Conservation (phyloP, 2,329 filamentous ascomycete species). For the Xylariaceae sp. region DNA sequence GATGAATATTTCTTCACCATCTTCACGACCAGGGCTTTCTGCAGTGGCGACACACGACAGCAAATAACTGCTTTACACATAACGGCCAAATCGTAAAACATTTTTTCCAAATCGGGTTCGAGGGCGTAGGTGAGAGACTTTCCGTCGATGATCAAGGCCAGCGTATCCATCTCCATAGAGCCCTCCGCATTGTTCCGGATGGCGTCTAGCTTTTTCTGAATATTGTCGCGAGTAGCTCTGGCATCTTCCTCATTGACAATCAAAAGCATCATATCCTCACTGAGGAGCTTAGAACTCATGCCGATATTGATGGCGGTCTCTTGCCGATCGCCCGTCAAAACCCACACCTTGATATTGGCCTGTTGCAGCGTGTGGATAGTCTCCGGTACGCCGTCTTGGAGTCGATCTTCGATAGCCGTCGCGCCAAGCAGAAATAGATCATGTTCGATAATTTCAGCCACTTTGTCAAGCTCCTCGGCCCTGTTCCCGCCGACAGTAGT, state of each 20-base stretch:
- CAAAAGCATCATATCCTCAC: slow-evolving; percentile 96
- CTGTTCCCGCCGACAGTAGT: slow-evolving; percentile 91
- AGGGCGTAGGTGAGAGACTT: slow-evolving; percentile 91
- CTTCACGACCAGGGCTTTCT: slow-evolving; percentile 97
- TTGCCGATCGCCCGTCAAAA: slow-evolving; percentile 93
- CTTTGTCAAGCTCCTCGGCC: slow-evolving; percentile 93
- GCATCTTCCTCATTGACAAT: slow-evolving; percentile 91
- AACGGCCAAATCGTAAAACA: slow-evolving; percentile 88
- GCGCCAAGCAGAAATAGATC: slow-evolving; percentile 89
- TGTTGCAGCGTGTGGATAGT: slow-evolving; percentile 96
- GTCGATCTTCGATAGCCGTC: slow-evolving; percentile 92
- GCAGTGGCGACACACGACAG: slow-evolving; percentile 91
- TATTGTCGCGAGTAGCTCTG: slow-evolving; percentile 75
- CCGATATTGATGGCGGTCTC: slow-evolving; percentile 99
- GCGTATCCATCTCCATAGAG: slow-evolving; percentile 73
- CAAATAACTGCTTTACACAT: slow-evolving; percentile 99
- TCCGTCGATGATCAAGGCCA: slow-evolving; percentile 93
- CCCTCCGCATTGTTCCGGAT: slow-evolving; percentile 77
- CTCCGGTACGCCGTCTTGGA: slow-evolving; percentile 96
- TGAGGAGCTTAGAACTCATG: slow-evolving; percentile 98
- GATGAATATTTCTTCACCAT: slow-evolving; percentile 90
- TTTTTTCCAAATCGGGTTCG: slow-evolving; percentile 88
- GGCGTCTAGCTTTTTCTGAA: slow-evolving; percentile 90
- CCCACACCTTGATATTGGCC: slow-evolving; percentile 98
- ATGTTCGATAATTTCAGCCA: slow-evolving; percentile 89